Percentiles rank a stretch among this genome's conserved stretches.
phyloP scores from a whole-genome alignment of 2,329 filamentous ascomycete species.

The Aspergillus sp. region DNA sequence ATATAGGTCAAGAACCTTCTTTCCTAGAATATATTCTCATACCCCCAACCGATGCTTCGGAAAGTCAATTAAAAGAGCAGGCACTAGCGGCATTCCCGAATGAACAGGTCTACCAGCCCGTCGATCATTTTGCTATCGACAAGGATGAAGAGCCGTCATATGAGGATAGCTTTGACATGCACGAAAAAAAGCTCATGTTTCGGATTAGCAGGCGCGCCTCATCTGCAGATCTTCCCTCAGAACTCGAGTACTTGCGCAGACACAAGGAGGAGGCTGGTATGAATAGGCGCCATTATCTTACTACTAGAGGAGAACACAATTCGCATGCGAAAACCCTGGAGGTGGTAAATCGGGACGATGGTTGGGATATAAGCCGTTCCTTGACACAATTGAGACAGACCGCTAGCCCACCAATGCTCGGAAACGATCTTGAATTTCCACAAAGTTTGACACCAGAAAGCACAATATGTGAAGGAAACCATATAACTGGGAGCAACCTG shows the following conservation, averaged over 20 bases:
- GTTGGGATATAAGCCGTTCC: constrained; percentile 22
- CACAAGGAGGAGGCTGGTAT: constrained; percentile 67
- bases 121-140: constrained; percentile 49
- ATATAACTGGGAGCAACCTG: constrained; percentile 49
- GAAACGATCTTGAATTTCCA: constrained; percentile 75
- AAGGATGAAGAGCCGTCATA: constrained; percentile 35
- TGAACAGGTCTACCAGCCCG: constrained; percentile 46
- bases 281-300: constrained; percentile 35
- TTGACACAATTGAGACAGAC: constrained; percentile 58
- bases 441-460: constrained; percentile 79
- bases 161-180: constrained; percentile 23
- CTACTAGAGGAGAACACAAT: constrained; percentile 24
- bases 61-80: constrained; percentile 73
- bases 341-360: constrained; percentile 12
- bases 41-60: constrained; percentile 75
- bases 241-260: constrained; percentile 76
- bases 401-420: constrained; percentile 81
- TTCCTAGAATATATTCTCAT: constrained; percentile 76
- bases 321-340: constrained; percentile 1
- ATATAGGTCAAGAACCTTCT: constrained; percentile 68
- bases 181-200: neutral
- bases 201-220: constrained; percentile 42
- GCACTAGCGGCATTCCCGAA: constrained; percentile 51
- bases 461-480: constrained; percentile 79
- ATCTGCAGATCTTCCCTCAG: constrained; percentile 60